Percentiles rank a stretch among this genome's conserved stretches.
These are phyloP conservation scores for Theileria orientalis DNA, from an alignment of 169 alveolate genomes.

Conservation along the genomic window DNA sequence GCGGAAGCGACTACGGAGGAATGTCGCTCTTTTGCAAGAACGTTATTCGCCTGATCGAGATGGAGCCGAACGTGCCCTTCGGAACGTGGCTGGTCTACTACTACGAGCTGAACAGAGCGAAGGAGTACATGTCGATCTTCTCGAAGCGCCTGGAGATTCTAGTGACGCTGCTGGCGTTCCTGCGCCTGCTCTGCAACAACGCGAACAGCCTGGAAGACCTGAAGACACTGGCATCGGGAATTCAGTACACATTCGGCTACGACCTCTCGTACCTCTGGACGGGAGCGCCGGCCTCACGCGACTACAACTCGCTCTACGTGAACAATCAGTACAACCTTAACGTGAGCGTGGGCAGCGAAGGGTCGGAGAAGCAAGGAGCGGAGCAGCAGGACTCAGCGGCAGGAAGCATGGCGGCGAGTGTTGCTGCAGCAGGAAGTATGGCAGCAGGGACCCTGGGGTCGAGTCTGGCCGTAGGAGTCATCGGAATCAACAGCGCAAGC, in stretches of 20 bases:
- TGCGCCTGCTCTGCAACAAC: slow-evolving; percentile 7
- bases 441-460: no score
- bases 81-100: slow-evolving; percentile 88
- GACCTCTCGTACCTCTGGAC: slow-evolving; percentile 12
- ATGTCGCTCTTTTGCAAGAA: slow-evolving; percentile 47
- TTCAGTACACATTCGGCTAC: slow-evolving; percentile 13
- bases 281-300: neutral
- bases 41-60: slow-evolving; percentile 65
- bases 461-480: neutral
- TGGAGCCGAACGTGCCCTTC: slow-evolving; percentile 84
- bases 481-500: no score
- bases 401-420: no score
- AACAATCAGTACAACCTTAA: neutral
- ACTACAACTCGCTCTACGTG: neutral
- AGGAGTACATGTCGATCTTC: slow-evolving; percentile 18
- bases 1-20: slow-evolving; percentile 28
- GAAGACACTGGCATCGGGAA: neutral
- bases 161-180: slow-evolving; percentile 38
- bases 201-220: neutral
- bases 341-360: neutral
- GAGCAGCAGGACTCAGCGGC: neutral
- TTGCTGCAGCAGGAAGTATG: no score
- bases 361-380: neutral
- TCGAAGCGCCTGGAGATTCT: slow-evolving; percentile 29
- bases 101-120: slow-evolving; percentile 81